A percentile compares a stretch with the other conserved stretches of the same genome.
These are phyloP conservation scores for Podospora pseudoanserina DNA, from an alignment of 495 filamentous ascomycete genomes.

Conservation along the genomic window DNA sequence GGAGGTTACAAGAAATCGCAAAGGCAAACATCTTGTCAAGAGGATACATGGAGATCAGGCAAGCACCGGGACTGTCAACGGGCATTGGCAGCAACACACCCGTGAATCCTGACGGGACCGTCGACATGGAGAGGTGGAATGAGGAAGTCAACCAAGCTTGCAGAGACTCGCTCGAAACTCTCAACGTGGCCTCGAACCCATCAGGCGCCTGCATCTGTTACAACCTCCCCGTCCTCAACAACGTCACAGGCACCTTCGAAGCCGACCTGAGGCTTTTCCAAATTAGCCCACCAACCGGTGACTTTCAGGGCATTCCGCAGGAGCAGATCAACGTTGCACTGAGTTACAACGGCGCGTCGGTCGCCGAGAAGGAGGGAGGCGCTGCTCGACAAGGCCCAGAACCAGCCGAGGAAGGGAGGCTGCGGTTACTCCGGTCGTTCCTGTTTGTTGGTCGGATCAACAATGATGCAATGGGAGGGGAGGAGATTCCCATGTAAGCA, in stretches of 20 bases:
- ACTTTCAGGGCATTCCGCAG: slow-evolving; percentile 54
- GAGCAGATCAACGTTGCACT: slow-evolving; percentile 56
- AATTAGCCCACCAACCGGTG: slow-evolving; percentile 52
- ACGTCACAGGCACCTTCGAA: slow-evolving; percentile 60
- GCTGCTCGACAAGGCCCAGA: slow-evolving; percentile 15
- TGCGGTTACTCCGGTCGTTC: slow-evolving; percentile 48
- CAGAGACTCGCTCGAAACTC: slow-evolving; percentile 39
- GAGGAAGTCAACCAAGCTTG: slow-evolving; percentile 51
- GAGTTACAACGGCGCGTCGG: slow-evolving; percentile 56
- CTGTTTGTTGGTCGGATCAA: slow-evolving; percentile 54
- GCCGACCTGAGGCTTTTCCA: slow-evolving; percentile 68
- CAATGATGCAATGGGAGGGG: slow-evolving; percentile 35
- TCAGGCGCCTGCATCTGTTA: slow-evolving; percentile 76
- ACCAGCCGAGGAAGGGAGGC: slow-evolving; percentile 13
- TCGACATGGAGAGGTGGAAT: slow-evolving; percentile 51
- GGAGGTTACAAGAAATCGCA: slow-evolving; percentile 29
- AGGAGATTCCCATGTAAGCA: slow-evolving; percentile 41
- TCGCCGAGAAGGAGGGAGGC: slow-evolving; percentile 30
- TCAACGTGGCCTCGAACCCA: slow-evolving; percentile 57
- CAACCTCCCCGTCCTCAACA: slow-evolving; percentile 63
- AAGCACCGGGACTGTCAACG: slow-evolving; percentile 10
- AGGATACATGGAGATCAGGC: slow-evolving; percentile 21
- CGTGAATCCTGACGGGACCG: slow-evolving; percentile 31
- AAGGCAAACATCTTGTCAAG: slow-evolving; percentile 22
- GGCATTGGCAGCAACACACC: slow-evolving; percentile 15